Base-by-base conservation (phyloP, 2,329 filamentous ascomycete species). In the Aaosphaeria pasadenensis region DNA sequence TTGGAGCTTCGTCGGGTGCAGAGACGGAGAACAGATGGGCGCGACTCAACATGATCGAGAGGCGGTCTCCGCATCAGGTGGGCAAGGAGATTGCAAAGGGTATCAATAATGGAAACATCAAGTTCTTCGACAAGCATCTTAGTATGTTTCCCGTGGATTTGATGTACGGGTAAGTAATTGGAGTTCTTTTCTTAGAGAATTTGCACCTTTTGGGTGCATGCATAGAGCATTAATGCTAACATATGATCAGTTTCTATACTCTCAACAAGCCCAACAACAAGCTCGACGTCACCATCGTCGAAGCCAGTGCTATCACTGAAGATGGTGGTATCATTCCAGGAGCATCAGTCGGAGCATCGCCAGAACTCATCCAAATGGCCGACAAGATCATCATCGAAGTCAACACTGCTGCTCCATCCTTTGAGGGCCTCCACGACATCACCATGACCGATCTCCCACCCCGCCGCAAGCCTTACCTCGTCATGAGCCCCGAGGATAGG, bases 21-120 rank as follows among this genome's bases (percentile, higher is more conserved):
- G 90, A 94, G 74, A 95, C 90, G 0, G 90, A 95, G 76, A 94
- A 94, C 72, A 80, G 90, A 71, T 95, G 91, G 91, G 90, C 91
- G n/a, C 72, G 76, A 4, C 76, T 92, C 54, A 86, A 95, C 73
- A 95, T 95, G 90, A 95, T 95, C 62, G 86, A 92, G 74, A 80
- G 89, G 48, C 82, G 90, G 48, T 82, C 83, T 58, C 90, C 90
- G 47, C 90, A 95, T 74, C 90, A 95, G 69, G 90, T 95, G 51
- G 90, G 90, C 66, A 95, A 95, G 77, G 81, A 88, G 50, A 95
- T 95, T 56, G 83, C 90, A 51, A 92, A 89, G 76, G 90, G 90
- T 7, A 95, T 95, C 74, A 95, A 95, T 71, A 84, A 86, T 59
- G 90, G 90, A 39, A 80, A 86, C 57, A 95, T 95, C 74, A 85